Conservation (phyloP, 208 protist genomes). For the Porcisia hertigi region DNA sequence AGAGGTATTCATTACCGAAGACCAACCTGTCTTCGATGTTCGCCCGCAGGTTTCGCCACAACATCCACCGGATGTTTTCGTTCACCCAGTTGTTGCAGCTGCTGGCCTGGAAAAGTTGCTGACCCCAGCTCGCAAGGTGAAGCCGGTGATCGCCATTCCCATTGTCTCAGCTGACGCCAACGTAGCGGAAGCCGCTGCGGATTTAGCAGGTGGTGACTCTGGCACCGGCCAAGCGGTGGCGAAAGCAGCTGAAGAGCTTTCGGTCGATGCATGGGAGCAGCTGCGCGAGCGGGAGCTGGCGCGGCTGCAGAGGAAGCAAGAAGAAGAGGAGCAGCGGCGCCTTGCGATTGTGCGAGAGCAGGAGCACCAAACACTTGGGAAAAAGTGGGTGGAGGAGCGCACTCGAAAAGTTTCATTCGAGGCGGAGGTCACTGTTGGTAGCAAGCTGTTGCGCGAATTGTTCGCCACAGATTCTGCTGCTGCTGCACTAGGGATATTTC, state of each 20-base stretch:
- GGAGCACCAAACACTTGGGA: conserved; percentile 66
- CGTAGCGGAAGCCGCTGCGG: neutral
- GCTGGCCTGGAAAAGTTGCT: neutral
- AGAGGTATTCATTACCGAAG: conserved; percentile 50
- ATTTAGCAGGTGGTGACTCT: neutral
- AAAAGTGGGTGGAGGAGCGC: conserved; percentile 55
- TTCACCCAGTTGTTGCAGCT: neutral
- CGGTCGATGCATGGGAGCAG: conserved; percentile 83
- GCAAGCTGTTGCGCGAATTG: conserved; percentile 31
- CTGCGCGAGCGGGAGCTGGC: conserved; percentile 84
- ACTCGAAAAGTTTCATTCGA: conserved; percentile 9
- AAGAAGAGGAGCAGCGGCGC: conserved; percentile 57
- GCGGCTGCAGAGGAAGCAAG: conserved; percentile 57
- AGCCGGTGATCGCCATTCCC: conserved; percentile 28
- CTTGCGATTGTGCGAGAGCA: conserved; percentile 44
- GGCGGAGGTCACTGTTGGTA: conserved; percentile 16
- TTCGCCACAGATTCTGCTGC: conserved; percentile 21
- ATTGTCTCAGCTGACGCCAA: conserved; percentile 24
- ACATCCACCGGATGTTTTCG: conserved; percentile 12
- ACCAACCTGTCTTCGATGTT: conserved; percentile 52
- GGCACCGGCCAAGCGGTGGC: neutral
- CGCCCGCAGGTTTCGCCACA: conserved; percentile 9
- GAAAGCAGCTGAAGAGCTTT: conserved; percentile 25
- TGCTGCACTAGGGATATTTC: conserved; percentile 16
- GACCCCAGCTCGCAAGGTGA: neutral